Evolutionary conservation across 2,329 filamentous ascomycete genomes (phyloP).

Genomic region (Xylariaceae sp.): DNA sequence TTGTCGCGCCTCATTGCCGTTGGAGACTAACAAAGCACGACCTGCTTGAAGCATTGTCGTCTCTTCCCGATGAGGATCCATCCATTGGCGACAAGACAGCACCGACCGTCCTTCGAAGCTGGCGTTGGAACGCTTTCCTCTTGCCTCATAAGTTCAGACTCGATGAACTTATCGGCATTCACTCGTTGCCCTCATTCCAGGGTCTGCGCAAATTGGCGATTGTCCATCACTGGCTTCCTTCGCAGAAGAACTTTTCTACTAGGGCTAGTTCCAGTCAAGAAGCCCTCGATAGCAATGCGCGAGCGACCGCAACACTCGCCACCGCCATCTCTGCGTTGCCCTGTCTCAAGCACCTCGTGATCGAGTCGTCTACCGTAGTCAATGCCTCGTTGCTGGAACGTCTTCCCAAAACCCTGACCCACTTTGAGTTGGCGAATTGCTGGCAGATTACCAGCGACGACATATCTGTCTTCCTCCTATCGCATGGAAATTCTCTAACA

Average conservation of each 20-base stretch:
- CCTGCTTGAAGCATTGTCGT: conserved; percentile 59
- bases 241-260: conserved; percentile 24
- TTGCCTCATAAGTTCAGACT: conserved; percentile 42
- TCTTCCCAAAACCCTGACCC: conserved; percentile 60
- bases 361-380: conserved; percentile 70
- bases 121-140: conserved; percentile 57
- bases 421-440: conserved; percentile 73
- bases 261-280: conserved; percentile 20
- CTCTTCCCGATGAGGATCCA: conserved; percentile 40
- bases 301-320: conserved; percentile 36
- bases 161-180: conserved; percentile 46
- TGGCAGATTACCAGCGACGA: conserved; percentile 64
- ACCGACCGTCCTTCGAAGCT: conserved; percentile 42
- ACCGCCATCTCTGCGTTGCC: conserved; percentile 50
- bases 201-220: conserved; percentile 52
- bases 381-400: conserved; percentile 62
- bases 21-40: conserved; percentile 59
- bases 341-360: conserved; percentile 59
- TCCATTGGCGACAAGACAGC: conserved; percentile 33
- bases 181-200: conserved; percentile 52
- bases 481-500: conserved; percentile 61
- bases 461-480: conserved; percentile 58
- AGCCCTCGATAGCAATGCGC: conserved; percentile 29
- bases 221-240: conserved; percentile 58
- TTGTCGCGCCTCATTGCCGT: conserved; percentile 49